phyloP scores from a whole-genome alignment of 73 alveolate genomes.

The Symbiodinium pilosum region DNA sequence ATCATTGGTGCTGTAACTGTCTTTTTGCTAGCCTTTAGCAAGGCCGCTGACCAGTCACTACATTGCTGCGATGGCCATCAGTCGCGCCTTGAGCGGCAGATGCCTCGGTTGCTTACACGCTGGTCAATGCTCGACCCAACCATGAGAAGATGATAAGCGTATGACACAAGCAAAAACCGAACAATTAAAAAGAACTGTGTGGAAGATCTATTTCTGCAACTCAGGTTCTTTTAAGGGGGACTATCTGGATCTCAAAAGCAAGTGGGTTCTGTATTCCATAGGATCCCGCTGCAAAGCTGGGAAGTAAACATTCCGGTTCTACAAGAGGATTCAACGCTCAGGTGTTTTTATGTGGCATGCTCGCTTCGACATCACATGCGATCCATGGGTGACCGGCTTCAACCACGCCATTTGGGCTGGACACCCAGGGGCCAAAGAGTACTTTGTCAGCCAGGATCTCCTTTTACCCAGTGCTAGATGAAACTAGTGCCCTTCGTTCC shows the following conservation, averaged over 20 bases:
- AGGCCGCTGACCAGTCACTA: constrained; percentile 93
- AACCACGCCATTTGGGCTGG: constrained; percentile 87
- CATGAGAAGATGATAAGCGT: too few species aligned
- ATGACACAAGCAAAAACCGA: too few species aligned
- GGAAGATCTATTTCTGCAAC: too few species aligned
- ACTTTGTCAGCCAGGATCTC: background rate
- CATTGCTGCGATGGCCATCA: constrained; percentile 90
- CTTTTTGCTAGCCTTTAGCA: background rate
- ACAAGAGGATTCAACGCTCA: background rate
- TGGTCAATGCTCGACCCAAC: too few species aligned
- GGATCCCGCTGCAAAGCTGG: too few species aligned
- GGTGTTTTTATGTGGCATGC: constrained; percentile 95
- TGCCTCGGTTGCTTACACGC: background rate
- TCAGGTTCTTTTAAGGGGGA: too few species aligned
- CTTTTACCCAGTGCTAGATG: too few species aligned
- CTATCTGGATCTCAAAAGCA: too few species aligned
- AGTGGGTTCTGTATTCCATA: too few species aligned
- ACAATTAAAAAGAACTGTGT: too few species aligned
- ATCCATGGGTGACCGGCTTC: constrained; percentile 68
- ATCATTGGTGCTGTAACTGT: too few species aligned
- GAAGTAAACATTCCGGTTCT: background rate
- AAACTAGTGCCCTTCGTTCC: background rate
- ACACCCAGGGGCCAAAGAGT: background rate
- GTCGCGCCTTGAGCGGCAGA: constrained; percentile 60
- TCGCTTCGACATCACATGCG: constrained; percentile 94